These are phyloP conservation scores for Cutaneotrichosporon cavernicola DNA, from an alignment of 1,284 basidiomycete species.

Conservation along the genomic window DNA sequence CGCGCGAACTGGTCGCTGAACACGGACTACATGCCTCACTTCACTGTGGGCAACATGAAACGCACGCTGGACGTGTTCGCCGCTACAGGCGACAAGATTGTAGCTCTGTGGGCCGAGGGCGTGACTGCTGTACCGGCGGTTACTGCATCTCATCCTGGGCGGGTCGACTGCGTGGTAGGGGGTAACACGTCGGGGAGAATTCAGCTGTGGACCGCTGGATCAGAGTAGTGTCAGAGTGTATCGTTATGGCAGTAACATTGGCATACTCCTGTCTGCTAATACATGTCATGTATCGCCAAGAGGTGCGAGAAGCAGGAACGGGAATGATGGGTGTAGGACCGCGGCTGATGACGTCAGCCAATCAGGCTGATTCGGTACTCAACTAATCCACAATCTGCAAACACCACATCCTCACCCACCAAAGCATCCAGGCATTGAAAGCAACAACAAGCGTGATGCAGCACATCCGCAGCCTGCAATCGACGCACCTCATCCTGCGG, in stretches of 20 bases:
- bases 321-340: no score
- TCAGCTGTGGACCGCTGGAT: conserved; percentile 42
- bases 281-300: background rate
- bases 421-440: background rate
- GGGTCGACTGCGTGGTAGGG: conserved; percentile 50
- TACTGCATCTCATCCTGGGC: conserved; percentile 51
- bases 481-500: conserved; percentile 1
- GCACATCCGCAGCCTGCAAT: background rate
- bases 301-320: background rate
- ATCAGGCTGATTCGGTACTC: background rate
- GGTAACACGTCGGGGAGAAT: conserved; percentile 52
- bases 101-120: conserved; percentile 41
- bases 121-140: conserved; percentile 55
- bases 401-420: background rate
- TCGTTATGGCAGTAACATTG: background rate
- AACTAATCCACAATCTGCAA: background rate
- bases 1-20: conserved; percentile 55
- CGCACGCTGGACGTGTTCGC: conserved; percentile 51
- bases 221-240: conserved; percentile 1
- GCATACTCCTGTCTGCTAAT: background rate
- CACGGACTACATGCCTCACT: conserved; percentile 53
- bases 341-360: no score
- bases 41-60: conserved; percentile 56
- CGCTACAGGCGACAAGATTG: conserved; percentile 47
- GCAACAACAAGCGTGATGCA: background rate